Conservation (phyloP, 352 stramenopile species). For the Pelagophyceae sp. region DNA sequence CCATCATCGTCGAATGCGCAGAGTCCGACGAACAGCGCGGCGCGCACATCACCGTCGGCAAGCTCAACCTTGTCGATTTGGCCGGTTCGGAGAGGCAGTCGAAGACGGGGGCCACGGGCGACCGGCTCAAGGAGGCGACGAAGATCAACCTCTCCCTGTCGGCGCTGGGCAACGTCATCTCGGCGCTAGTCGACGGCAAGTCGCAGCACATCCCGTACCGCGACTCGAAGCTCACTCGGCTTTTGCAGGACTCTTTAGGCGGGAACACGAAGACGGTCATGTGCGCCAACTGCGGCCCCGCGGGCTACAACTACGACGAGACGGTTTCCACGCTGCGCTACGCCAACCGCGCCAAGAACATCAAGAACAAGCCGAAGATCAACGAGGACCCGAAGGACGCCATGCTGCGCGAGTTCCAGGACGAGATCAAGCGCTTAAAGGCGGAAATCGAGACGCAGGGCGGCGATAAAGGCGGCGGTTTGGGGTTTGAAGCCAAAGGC, state of each 20-base stretch:
- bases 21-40: conserved; percentile 53
- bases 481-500: not conserved
- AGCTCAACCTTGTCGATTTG: conserved; percentile 91
- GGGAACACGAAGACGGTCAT: conserved; percentile 86
- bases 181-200: conserved; percentile 50
- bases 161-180: conserved; percentile 71
- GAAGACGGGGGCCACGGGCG: conserved; percentile 41
- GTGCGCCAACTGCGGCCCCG: conserved; percentile 82
- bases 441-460: conserved; percentile 38
- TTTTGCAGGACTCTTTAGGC: conserved; percentile 78
- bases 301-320: conserved; percentile 90
- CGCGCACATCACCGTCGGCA: conserved; percentile 83
- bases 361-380: conserved; percentile 92
- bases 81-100: conserved; percentile 78
- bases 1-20: conserved; percentile 85
- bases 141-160: conserved; percentile 75
- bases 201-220: conserved; percentile 79
- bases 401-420: conserved; percentile 86
- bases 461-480: not conserved
- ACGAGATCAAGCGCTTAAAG: conserved; percentile 81
- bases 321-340: conserved; percentile 83
- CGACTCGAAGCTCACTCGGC: conserved; percentile 78
- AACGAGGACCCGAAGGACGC: conserved; percentile 81
- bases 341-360: conserved; percentile 82
- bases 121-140: conserved; percentile 71